Evolutionary conservation across 1,284 basidiomycete species (phyloP).

Genomic region (Naganishia sp.): DNA sequence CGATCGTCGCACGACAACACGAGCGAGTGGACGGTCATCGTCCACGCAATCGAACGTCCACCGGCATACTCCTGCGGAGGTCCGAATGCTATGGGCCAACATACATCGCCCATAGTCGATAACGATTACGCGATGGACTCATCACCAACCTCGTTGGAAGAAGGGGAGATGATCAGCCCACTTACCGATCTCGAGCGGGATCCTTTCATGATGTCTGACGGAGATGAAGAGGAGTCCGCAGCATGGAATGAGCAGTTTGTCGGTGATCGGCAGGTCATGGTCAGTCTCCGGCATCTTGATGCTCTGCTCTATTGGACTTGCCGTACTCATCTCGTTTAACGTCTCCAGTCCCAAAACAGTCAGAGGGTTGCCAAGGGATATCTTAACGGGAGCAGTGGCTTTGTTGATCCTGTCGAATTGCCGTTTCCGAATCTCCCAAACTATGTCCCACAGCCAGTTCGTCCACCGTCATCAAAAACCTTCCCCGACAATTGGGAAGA

Average conservation of each 20-base stretch:
- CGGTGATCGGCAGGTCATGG: neutral
- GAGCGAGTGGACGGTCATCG: slow-evolving; percentile 5
- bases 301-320: neutral
- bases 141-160: neutral
- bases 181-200: slow-evolving; percentile 16
- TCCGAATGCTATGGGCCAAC: neutral
- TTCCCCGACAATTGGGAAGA: slow-evolving; percentile 24
- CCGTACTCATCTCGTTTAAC: neutral
- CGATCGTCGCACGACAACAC: neutral
- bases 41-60: slow-evolving; percentile 15
- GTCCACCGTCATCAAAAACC: neutral
- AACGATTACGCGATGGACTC: neutral
- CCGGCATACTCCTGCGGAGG: neutral
- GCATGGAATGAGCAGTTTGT: slow-evolving; percentile 16
- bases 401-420: slow-evolving; percentile 21
- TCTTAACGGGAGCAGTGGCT: slow-evolving; percentile 18
- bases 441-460: slow-evolving; percentile 5
- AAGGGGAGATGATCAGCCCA: slow-evolving; percentile 8
- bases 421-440: slow-evolving; percentile 13
- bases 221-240: neutral
- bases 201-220: slow-evolving; percentile 6
- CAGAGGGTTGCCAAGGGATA: slow-evolving; percentile 9
- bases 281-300: neutral
- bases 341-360: neutral
- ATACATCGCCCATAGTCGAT: neutral